Base-by-base conservation (phyloP, 225 moss, liverwort and hornwort species). In the Sphagnum contortum region DNA sequence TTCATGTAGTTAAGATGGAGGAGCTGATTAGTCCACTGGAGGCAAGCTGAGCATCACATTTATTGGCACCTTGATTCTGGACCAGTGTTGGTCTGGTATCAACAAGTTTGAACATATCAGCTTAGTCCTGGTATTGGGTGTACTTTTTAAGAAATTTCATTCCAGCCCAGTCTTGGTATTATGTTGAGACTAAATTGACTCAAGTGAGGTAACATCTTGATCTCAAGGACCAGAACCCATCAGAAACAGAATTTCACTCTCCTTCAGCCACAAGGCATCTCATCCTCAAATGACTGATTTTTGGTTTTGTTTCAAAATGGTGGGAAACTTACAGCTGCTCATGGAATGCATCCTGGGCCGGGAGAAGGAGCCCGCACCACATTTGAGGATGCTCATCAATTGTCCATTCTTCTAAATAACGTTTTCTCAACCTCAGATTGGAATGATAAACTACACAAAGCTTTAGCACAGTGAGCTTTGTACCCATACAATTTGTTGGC, bases 361-460 rank as follows among this genome's bases (percentile, higher is more conserved):
- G 70, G 62, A 2, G 46, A 77, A 57, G 83, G 83, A 55, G 83
- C 77, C 3, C 74, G 68, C 48, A 75, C n/a, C 4, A 70, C 80
- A 8, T 84, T 84, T 72, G 80, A 80, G 67, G 80, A 84, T 50
- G 77, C 64, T 1, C 80, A 80, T 56, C 80, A 80, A 68, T 72
- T 77, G 64, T 72, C 65, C 1, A 3, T 80, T n/a, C 68, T 77
- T 66, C 68, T 84, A 62, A 61, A 80, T 3, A 73, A 75, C 45
- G 77, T 80, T 48, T 64, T 70, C 12, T 14, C 72, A 2, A 77
- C 59, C 46, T 50, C 59, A 69, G 5, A 29, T 54, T 84, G 67
- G 71, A 58, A 60, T 75, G 70, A 80, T 73, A 3, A 48, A 47
- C 44, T 12, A 57, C 5, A 11, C n/a, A 8, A 57, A 57, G 8